phyloP scores from a whole-genome alignment of 768 basidiomycete species.

The Tulasnella sp. region DNA sequence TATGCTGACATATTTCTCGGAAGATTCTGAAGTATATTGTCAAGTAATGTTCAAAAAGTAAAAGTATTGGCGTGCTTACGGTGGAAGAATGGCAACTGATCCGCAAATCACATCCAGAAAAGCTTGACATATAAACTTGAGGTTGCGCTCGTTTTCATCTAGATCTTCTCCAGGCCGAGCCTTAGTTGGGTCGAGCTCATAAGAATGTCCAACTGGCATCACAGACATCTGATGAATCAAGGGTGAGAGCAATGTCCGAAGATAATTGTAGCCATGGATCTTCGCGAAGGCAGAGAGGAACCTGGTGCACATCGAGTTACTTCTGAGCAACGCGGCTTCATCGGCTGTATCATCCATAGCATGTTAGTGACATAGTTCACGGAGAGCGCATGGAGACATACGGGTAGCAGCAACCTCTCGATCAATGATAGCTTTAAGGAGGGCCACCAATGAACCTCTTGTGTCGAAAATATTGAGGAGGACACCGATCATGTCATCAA shows the following conservation, averaged over 20 bases:
- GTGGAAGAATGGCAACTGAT: conserved; percentile 56
- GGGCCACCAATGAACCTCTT: conserved; percentile 49
- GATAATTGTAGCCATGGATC: conserved; percentile 84
- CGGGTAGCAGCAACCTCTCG: conserved; percentile 69
- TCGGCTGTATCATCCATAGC: conserved; percentile 50
- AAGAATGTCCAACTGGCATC: conserved; percentile 59
- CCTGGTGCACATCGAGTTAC: conserved; percentile 77
- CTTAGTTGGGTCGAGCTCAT: conserved; percentile 56
- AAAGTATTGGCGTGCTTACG: conserved; percentile 37
- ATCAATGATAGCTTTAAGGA: conserved; percentile 77
- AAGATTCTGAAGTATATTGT: conserved; percentile 46
- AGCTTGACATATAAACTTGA: conserved; percentile 57
- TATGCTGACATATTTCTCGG: conserved; percentile 74
- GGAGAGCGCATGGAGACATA: conserved; percentile 22
- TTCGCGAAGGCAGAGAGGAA: conserved; percentile 77
- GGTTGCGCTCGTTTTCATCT: conserved; percentile 51
- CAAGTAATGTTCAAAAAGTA: not conserved
- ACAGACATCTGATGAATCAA: conserved; percentile 61
- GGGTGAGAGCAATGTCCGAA: conserved; percentile 66
- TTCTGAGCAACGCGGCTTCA: conserved; percentile 71
- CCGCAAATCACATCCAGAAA: conserved; percentile 64
- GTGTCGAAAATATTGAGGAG: conserved; percentile 79
- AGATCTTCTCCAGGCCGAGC: conserved; percentile 42
- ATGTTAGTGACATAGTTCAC: conserved; percentile 1
- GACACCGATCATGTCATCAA: conserved; percentile 66